phyloP scores from a whole-genome alignment of 1,284 basidiomycete genomes.

The Rhizoctonia solani region DNA sequence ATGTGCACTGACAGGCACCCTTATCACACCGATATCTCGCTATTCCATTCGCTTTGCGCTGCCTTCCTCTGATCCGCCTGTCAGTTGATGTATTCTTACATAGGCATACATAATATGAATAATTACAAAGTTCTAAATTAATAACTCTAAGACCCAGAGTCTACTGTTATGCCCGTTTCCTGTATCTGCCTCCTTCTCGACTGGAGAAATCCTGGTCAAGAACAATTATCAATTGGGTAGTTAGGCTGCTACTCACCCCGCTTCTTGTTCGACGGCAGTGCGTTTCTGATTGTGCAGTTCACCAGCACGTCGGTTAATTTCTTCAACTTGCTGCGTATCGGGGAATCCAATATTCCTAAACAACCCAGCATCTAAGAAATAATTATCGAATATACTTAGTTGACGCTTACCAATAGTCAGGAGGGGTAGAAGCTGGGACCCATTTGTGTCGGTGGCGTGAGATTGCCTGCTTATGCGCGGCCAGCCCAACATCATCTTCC shows the following conservation, averaged over 20 bases:
- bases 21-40: constrained; percentile 53
- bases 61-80: constrained; percentile 37
- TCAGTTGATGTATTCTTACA: no score
- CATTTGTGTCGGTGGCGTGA: constrained; percentile 79
- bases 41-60: constrained; percentile 50
- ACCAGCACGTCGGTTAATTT: constrained; percentile 72
- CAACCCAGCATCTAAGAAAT: not conserved
- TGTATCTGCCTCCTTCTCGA: constrained; percentile 20
- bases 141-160: not conserved
- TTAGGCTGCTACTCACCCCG: constrained; percentile 49
- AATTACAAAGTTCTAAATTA: not conserved
- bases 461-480: constrained; percentile 70
- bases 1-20: constrained; percentile 50
- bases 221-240: not conserved
- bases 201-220: not conserved
- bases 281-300: constrained; percentile 70
- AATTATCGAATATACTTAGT: not conserved
- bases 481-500: constrained; percentile 43
- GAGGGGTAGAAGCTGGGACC: constrained; percentile 74
- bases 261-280: constrained; percentile 59
- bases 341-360: constrained; percentile 80
- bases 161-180: constrained; percentile 2
- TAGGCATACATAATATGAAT: constrained; percentile 10
- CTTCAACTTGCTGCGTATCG: constrained; percentile 73
- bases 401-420: constrained; percentile 68